Conservation (phyloP, 2,329 filamentous ascomycete species). For the Penicillium nordicum region DNA sequence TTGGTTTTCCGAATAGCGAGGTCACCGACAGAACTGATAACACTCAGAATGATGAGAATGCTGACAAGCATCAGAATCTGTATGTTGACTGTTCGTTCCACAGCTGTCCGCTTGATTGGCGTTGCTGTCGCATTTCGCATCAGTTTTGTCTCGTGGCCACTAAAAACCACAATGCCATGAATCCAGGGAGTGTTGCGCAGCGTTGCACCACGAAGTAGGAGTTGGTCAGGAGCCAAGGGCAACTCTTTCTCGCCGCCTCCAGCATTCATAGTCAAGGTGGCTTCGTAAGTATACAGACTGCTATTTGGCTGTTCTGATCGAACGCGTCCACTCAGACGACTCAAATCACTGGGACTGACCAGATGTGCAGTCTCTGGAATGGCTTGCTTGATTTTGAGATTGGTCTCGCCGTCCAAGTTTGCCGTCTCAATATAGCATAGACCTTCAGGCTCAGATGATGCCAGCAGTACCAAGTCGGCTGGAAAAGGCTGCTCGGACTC, state of each 20-base stretch:
- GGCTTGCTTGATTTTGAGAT: slow-evolving; percentile 97
- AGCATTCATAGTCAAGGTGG: slow-evolving; percentile 83
- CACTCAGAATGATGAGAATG: slow-evolving; percentile 77
- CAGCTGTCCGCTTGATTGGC: slow-evolving; percentile 95
- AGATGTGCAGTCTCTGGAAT: slow-evolving; percentile 86
- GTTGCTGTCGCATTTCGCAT: slow-evolving; percentile 98
- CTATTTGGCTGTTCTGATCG: slow-evolving; percentile 97
- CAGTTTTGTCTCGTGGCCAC: slow-evolving; percentile 95
- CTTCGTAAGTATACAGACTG: slow-evolving; percentile 97
- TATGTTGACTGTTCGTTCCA: slow-evolving; percentile 88
- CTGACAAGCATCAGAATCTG: slow-evolving; percentile 87
- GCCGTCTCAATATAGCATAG: slow-evolving; percentile 98
- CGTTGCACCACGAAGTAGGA: slow-evolving; percentile 87
- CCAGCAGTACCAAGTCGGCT: slow-evolving; percentile 85
- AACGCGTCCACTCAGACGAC: slow-evolving; percentile 78
- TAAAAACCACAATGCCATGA: slow-evolving; percentile 93
- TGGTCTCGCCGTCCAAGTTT: slow-evolving; percentile 96
- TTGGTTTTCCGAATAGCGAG: slow-evolving; percentile 70
- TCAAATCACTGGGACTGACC: slow-evolving; percentile 82
- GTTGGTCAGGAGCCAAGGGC: slow-evolving; percentile 83
- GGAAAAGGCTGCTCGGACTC: slow-evolving; percentile 95
- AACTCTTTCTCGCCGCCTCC: slow-evolving; percentile 93
- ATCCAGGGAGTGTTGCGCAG: slow-evolving; percentile 96
- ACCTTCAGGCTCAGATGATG: slow-evolving; percentile 94
- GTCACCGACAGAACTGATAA: slow-evolving; percentile 89